Base-by-base conservation (phyloP, 2,329 filamentous ascomycete species). In the Endoconidiophora laricicola region DNA sequence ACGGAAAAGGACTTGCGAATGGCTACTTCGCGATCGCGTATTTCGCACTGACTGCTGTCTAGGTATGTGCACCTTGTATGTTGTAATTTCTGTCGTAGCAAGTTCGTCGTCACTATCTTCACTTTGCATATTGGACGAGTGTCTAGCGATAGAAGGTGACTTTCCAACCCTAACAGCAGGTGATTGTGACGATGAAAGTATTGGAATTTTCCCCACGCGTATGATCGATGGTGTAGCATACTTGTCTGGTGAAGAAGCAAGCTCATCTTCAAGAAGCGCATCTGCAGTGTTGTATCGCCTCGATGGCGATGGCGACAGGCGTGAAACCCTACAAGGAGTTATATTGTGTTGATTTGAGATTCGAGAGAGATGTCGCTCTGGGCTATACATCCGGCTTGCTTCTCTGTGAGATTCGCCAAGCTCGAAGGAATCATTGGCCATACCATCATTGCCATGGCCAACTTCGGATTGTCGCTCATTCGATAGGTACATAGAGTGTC, bases 221-320 rank as follows among this genome's bases (percentile, higher is more conserved):
- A n/a, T 9, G 20, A n/a, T 23, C 9, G 18, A 33, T 29, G 45
- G 41, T 16, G 44, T 22, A 26, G 16, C 20, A 20, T 43, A 20
- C n/a, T 37, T 48, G 23, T 48, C 46, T 23, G 50, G 46, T 24
- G 51, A 49, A 16, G 47, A 49, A 6, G 51, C 51, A 6, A 53
- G 16, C 41, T 53, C 51, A n/a, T 53, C 51, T 33, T 50, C 51
- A 23, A 42, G 38, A 14, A 49, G 33, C 3, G 47, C 44, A 36
- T 49, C 51, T 6, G 37, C 43, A 29, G 44, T 46, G 39, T 42
- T 39, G 16, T 26, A 44, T 38, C 23, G 29, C n/a, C 47, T 33
- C 40, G 51, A 50, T 10, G 47, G 47, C 14, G 51, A 47, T 29
- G 50, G 47, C 6, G 44, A 33, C 23, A 47, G 14, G 10, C 43